Conservation (phyloP, 768 basidiomycete genomes). For the Amanita brunnescens region DNA sequence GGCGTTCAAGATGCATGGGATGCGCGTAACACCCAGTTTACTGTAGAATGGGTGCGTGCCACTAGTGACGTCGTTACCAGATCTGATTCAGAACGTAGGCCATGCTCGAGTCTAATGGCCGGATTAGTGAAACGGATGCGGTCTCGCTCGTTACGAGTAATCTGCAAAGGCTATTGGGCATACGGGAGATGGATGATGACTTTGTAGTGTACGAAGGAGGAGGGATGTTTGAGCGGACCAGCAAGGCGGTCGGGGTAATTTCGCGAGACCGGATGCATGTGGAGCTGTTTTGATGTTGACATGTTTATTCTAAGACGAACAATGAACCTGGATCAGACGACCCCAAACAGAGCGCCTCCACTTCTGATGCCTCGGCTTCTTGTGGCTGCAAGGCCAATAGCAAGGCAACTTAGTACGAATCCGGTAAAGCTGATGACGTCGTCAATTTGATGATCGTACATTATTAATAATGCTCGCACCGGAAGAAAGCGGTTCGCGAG, state of each 20-base stretch:
- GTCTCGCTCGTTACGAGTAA: constrained; percentile 37
- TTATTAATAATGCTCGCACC: constrained; percentile 31
- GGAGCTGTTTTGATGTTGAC: constrained; percentile 36
- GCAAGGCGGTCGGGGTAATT: constrained; percentile 49
- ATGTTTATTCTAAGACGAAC: constrained; percentile 1
- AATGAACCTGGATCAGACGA: constrained; percentile 23
- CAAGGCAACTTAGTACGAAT: constrained; percentile 74
- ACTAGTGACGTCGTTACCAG: not conserved
- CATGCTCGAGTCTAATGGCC: constrained; percentile 37
- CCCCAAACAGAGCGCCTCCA: constrained; percentile 60
- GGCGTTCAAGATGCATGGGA: constrained; percentile 62
- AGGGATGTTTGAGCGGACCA: constrained; percentile 43
- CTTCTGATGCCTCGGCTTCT: constrained; percentile 60
- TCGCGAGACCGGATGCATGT: constrained; percentile 41
- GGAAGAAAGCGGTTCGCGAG: constrained; percentile 80
- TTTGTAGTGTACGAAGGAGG: constrained; percentile 56
- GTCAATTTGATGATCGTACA: constrained; percentile 3
- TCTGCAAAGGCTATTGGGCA: constrained; percentile 31
- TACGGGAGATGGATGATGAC: constrained; percentile 38
- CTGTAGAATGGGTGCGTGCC: constrained; percentile 64
- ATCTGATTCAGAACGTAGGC: constrained; percentile 23
- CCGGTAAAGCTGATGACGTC: constrained; percentile 56
- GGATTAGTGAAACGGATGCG: constrained; percentile 31
- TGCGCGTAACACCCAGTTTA: constrained; percentile 69
- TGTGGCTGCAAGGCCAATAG: constrained; percentile 68